phyloP scores from a whole-genome alignment of 345 rosid species.

The Syzygium oleosum region DNA sequence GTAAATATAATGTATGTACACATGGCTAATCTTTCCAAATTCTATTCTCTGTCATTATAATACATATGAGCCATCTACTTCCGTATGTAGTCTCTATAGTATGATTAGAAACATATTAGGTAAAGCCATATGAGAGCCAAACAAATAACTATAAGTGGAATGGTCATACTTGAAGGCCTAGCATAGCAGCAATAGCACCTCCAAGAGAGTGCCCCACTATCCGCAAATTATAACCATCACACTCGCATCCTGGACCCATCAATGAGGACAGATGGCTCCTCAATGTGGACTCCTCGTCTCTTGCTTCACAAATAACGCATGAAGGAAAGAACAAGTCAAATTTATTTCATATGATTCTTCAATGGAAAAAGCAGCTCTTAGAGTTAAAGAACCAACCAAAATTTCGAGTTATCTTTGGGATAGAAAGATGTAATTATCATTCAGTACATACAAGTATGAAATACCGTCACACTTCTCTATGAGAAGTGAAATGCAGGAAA shows the following conservation, averaged over 20 bases:
- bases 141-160: neutral
- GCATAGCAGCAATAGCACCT: conserved; percentile 82
- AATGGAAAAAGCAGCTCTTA: neutral
- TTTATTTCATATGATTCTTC: neutral
- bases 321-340: neutral
- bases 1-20: neutral
- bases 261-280: conserved; percentile 66
- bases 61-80: neutral
- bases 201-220: conserved; percentile 89
- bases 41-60: neutral
- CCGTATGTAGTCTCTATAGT: neutral
- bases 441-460: neutral
- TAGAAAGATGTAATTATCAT: neutral
- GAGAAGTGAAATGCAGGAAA: neutral
- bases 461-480: neutral
- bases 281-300: conserved; percentile 29
- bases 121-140: neutral
- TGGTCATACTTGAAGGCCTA: conserved; percentile 67
- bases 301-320: neutral
- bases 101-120: neutral
- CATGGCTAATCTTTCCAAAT: neutral
- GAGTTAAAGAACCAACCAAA: neutral
- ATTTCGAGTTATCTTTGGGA: neutral
- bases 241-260: conserved; percentile 76
- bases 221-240: conserved; percentile 70